Evolutionary conservation across 2,329 filamentous ascomycete species (phyloP).

Genomic region (Penicillium sp.): DNA sequence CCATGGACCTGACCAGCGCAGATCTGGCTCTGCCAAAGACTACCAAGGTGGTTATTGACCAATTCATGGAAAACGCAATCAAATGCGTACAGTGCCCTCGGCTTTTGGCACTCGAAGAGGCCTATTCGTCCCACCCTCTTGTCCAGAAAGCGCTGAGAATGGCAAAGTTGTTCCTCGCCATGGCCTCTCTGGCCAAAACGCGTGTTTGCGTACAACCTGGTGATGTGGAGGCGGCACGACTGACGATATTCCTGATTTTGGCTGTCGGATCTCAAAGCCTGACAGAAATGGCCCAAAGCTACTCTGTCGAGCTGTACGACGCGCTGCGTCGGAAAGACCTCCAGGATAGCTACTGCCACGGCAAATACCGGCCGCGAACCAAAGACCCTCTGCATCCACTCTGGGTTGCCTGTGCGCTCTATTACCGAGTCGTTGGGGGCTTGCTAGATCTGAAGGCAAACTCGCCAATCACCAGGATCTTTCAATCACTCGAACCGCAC

Average conservation of each 20-base stretch:
- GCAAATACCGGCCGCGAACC: not conserved
- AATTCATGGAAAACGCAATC: conserved; percentile 5
- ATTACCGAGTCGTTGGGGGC: conserved; percentile 13
- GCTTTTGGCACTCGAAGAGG: conserved; percentile 3
- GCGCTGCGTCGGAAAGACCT: conserved; percentile 11
- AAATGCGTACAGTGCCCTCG: conserved; percentile 3
- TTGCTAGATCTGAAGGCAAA: conserved; percentile 4
- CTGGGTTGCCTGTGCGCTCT: conserved; percentile 19
- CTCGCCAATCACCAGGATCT: conserved; percentile 6
- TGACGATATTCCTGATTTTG: conserved; percentile 17
- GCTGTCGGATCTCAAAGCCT: conserved; percentile 14
- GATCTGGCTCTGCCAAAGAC: not conserved
- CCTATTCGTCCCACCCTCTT: conserved; percentile 2
- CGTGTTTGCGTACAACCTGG: conserved; percentile 6
- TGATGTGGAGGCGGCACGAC: conserved; percentile 7
- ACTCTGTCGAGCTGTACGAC: conserved; percentile 11
- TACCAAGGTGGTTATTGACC: not conserved
- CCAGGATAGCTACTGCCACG: not conserved
- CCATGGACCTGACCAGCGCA: conserved; percentile 3
- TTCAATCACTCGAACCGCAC: not conserved
- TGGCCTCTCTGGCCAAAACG: conserved; percentile 12
- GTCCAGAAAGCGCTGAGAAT: conserved; percentile 12
- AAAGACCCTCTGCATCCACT: conserved; percentile 6
- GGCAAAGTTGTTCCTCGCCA: conserved; percentile 13
- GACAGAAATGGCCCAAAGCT: conserved; percentile 14